Conservation (phyloP, 1,139 yeast genomes). For the Nakaseomyces bracarensis region DNA sequence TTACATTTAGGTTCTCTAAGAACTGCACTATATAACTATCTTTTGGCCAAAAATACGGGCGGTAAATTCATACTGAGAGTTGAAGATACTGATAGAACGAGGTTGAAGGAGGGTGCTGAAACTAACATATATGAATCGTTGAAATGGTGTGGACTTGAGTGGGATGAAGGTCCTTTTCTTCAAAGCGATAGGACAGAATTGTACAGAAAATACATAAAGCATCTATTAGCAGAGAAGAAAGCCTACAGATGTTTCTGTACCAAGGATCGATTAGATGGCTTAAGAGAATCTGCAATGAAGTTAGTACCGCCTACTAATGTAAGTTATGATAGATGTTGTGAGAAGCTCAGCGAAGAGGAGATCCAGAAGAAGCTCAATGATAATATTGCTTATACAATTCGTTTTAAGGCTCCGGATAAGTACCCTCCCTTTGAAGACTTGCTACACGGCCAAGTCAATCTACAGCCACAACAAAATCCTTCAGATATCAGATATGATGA, state of each 20-base stretch:
- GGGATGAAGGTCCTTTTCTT: constrained; percentile 82
- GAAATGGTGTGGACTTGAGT: constrained; percentile 62
- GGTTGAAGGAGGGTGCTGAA: constrained; percentile 79
- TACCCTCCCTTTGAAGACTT: constrained; percentile 66
- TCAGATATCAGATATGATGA: constrained; percentile 78
- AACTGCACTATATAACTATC: constrained; percentile 84
- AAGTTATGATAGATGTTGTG: constrained; percentile 81
- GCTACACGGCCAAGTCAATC: constrained; percentile 64
- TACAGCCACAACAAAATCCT: constrained; percentile 72
- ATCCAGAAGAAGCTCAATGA: constrained; percentile 32
- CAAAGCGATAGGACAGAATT: constrained; percentile 73
- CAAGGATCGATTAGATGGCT: constrained; percentile 59
- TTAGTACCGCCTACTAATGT: constrained; percentile 86
- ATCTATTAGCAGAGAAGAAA: constrained; percentile 50
- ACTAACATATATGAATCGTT: constrained; percentile 66
- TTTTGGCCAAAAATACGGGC: constrained; percentile 68
- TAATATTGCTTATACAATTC: constrained; percentile 39
- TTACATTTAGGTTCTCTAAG: constrained; percentile 87
- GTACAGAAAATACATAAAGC: constrained; percentile 50
- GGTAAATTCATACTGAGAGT: constrained; percentile 76
- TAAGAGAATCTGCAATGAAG: constrained; percentile 64
- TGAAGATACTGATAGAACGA: constrained; percentile 84
- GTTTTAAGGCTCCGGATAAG: constrained; percentile 60
- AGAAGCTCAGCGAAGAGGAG: constrained; percentile 38
- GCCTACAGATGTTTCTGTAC: constrained; percentile 88